Evolutionary conservation across 768 basidiomycete genomes (phyloP).

Genomic region (Tephrocybe sp.): DNA sequence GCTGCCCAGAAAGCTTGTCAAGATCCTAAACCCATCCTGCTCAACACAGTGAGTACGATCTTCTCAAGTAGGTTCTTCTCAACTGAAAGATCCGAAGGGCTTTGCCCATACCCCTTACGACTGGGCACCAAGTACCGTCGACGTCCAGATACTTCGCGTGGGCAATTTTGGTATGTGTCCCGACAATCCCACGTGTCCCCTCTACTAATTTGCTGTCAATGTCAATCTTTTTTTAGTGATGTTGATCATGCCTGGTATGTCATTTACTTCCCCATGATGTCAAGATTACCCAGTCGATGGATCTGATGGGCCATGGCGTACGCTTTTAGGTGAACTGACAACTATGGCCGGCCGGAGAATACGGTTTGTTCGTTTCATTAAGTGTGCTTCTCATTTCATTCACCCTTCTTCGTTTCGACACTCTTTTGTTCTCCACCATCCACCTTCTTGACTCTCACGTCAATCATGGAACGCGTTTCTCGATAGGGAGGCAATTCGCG

Average conservation of each 20-base stretch:
- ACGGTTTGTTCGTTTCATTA: slow-evolving; percentile 43
- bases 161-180: slow-evolving; percentile 58
- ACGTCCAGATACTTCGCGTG: slow-evolving; percentile 75
- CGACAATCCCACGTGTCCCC: slow-evolving; percentile 3
- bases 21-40: slow-evolving; percentile 73
- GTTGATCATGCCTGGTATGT: slow-evolving; percentile 65
- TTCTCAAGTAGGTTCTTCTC: slow-evolving; percentile 10
- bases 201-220: slow-evolving; percentile 7
- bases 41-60: slow-evolving; percentile 58
- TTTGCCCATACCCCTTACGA: slow-evolving; percentile 66
- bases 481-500: slow-evolving; percentile 64
- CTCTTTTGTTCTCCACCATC: slow-evolving; percentile 2
- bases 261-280: slow-evolving; percentile 4
- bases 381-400: slow-evolving; percentile 18
- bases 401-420: slow-evolving; percentile 11
- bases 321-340: slow-evolving; percentile 60
- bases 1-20: slow-evolving; percentile 69
- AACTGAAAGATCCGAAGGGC: slow-evolving; percentile 43
- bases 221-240: slow-evolving; percentile 42
- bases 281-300: slow-evolving; percentile 4
- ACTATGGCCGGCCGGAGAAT: slow-evolving; percentile 82
- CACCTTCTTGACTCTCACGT: slow-evolving; percentile 4
- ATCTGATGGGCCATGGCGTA: slow-evolving; percentile 2
- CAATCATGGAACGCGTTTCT: background rate
- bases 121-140: slow-evolving; percentile 74